A percentile compares a stretch with the other conserved stretches of the same genome.
These are phyloP conservation scores for Incumbomyces delicatus DNA, from an alignment of 2,329 filamentous ascomycete genomes.

Conservation along the genomic window DNA sequence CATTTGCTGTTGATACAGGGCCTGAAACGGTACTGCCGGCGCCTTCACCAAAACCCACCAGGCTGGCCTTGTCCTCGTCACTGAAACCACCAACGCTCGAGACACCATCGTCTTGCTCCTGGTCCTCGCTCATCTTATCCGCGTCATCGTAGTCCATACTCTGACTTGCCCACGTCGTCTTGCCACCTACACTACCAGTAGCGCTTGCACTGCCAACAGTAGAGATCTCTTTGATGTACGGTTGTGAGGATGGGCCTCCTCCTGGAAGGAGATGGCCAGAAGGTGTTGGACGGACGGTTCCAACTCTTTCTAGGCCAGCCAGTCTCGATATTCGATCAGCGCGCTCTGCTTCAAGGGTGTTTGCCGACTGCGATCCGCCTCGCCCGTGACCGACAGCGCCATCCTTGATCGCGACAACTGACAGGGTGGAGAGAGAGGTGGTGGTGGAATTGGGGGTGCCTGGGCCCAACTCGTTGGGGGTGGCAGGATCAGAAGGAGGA, in stretches of 20 bases:
- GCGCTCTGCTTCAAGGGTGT: conserved; percentile 79
- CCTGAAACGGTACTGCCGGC: conserved; percentile 77
- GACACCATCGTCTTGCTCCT: conserved; percentile 50
- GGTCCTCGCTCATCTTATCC: conserved; percentile 51
- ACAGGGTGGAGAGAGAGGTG: conserved; percentile 82
- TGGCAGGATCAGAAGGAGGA: conserved; percentile 70
- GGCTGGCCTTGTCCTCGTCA: conserved; percentile 70
- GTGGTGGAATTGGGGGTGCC: conserved; percentile 89
- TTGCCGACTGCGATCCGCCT: conserved; percentile 51
- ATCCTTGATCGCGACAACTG: conserved; percentile 92
- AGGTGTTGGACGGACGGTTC: conserved; percentile 54
- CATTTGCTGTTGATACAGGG: conserved; percentile 55
- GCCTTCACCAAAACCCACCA: conserved; percentile 89
- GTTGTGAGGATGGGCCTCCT: conserved; percentile 8
- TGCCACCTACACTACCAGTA: conserved; percentile 64
- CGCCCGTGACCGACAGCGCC: conserved; percentile 72
- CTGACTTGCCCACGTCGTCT: conserved; percentile 56
- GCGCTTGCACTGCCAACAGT: conserved; percentile 87
- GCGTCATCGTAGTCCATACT: conserved; percentile 46
- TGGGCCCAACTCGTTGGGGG: conserved; percentile 76
- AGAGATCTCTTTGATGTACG: conserved; percentile 61
- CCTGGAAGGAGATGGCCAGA: conserved; percentile 29
- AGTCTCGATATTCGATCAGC: conserved; percentile 92
- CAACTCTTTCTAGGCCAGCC: conserved; percentile 79
- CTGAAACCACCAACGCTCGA: conserved; percentile 70